phyloP scores from a whole-genome alignment of 306 rosid genomes.

The Cicer cuneatum region DNA sequence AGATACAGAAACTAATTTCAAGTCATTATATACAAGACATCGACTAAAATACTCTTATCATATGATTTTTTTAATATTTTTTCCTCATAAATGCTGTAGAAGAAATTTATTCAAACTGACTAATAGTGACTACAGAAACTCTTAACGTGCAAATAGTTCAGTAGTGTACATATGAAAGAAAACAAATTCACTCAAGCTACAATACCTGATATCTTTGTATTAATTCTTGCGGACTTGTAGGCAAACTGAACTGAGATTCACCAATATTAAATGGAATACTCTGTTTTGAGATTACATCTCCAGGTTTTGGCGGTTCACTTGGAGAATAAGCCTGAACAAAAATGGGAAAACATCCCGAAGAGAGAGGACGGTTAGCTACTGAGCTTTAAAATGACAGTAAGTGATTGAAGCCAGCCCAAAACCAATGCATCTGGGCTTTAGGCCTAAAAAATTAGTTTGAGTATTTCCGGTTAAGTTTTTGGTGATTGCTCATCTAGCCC shows the following conservation, averaged over 20 bases:
- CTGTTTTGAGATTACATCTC: slow-evolving; percentile 84
- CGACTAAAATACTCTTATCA: not conserved
- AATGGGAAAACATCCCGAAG: slow-evolving; percentile 26
- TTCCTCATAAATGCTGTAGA: not conserved
- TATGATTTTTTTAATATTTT: not conserved
- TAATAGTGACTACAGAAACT: slow-evolving; percentile 29
- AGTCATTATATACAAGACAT: not conserved
- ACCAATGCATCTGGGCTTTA: not conserved
- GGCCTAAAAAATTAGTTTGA: too few species aligned
- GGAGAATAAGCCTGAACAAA: slow-evolving; percentile 82
- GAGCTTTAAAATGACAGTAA: not conserved
- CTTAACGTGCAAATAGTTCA: slow-evolving; percentile 18
- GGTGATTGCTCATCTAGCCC: too few species aligned
- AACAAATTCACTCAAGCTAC: slow-evolving; percentile 4
- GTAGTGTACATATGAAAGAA: not conserved
- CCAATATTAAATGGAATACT: slow-evolving; percentile 65
- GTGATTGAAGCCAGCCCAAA: not conserved
- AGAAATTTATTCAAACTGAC: not conserved
- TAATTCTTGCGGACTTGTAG: slow-evolving; percentile 76
- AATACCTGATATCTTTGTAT: slow-evolving; percentile 83
- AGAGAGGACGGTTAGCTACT: slow-evolving; percentile 27
- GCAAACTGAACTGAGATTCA: slow-evolving; percentile 72
- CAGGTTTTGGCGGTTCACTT: slow-evolving; percentile 78
- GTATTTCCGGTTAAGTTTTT: too few species aligned
- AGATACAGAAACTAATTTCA: slow-evolving; percentile 12